phyloP scores from a whole-genome alignment of 352 stramenopile genomes.

The Pythium myriotylum region DNA sequence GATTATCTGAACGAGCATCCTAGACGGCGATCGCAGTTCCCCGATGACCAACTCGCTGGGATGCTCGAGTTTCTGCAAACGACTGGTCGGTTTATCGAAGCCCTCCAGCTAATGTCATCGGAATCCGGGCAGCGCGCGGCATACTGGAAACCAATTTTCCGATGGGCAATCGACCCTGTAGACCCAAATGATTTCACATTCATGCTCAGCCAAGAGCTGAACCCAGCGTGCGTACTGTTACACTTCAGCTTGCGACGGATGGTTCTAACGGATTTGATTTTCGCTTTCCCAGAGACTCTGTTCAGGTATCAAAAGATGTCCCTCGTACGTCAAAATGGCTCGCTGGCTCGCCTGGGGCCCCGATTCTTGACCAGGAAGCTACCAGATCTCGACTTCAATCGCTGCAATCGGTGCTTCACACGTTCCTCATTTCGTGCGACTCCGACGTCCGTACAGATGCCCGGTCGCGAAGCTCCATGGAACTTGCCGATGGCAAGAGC shows the following conservation, averaged over 20 bases:
- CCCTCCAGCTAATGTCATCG: slow-evolving; percentile 69
- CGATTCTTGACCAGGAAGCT: slow-evolving; percentile 39
- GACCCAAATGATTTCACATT: slow-evolving; percentile 14
- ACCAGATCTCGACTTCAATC: slow-evolving; percentile 35
- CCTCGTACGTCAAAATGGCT: slow-evolving; percentile 81
- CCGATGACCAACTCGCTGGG: slow-evolving; percentile 45
- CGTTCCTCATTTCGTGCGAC: slow-evolving; percentile 66
- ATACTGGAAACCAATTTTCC: slow-evolving; percentile 76
- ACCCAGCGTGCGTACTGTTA: slow-evolving; percentile 47
- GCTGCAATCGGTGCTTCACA: slow-evolving; percentile 60
- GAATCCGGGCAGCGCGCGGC: slow-evolving; percentile 44
- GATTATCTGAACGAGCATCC: slow-evolving; percentile 6
- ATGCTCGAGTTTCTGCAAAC: slow-evolving; percentile 70
- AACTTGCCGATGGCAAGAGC: slow-evolving; percentile 31
- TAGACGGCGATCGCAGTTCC: slow-evolving; percentile 24
- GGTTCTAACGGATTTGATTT: not conserved
- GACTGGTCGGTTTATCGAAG: slow-evolving; percentile 68
- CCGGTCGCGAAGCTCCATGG: slow-evolving; percentile 13
- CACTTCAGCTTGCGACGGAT: not conserved
- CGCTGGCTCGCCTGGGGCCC: slow-evolving; percentile 56
- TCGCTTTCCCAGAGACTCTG: slow-evolving; percentile 42
- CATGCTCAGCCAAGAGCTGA: slow-evolving; percentile 39
- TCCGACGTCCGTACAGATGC: slow-evolving; percentile 43
- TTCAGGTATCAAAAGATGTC: slow-evolving; percentile 83
- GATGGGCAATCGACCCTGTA: slow-evolving; percentile 48